A percentile compares a stretch with the other conserved stretches of the same genome.
Evolutionary conservation across 805 yeast genomes (phyloP).

Genomic region (Saturnispora halmiae): DNA sequence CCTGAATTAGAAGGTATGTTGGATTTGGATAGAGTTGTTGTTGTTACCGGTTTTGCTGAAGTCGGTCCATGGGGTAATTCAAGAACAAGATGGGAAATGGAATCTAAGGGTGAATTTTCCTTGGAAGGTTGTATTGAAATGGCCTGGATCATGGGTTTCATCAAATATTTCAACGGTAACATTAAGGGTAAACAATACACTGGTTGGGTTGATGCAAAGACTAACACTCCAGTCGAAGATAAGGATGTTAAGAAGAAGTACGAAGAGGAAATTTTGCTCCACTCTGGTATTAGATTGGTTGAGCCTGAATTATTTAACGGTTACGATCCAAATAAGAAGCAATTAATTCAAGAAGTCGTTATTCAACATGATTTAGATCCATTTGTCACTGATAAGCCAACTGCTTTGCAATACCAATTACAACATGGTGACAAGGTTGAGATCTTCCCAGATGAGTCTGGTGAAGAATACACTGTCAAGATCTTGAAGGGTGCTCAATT

Average conservation of each 20-base stretch:
- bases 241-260: slow-evolving; percentile 87
- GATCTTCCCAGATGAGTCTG: slow-evolving; percentile 65
- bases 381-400: slow-evolving; percentile 88
- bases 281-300: slow-evolving; percentile 92
- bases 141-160: slow-evolving; percentile 99
- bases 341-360: slow-evolving; percentile 89
- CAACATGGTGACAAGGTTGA: slow-evolving; percentile 94
- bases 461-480: slow-evolving; percentile 87
- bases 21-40: slow-evolving; percentile 86
- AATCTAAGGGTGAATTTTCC: slow-evolving; percentile 87
- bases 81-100: slow-evolving; percentile 99
- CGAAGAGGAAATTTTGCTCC: slow-evolving; percentile 80
- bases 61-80: slow-evolving; percentile 99
- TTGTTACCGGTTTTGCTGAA: slow-evolving; percentile 96
- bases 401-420: slow-evolving; percentile 87
- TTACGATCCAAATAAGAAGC: slow-evolving; percentile 90
- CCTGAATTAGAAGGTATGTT: slow-evolving; percentile 82
- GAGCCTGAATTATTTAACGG: slow-evolving; percentile 94
- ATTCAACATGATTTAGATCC: slow-evolving; percentile 95
- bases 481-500: slow-evolving; percentile 89
- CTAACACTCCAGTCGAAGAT: slow-evolving; percentile 89
- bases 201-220: slow-evolving; percentile 97
- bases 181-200: slow-evolving; percentile 84
- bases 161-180: slow-evolving; percentile 88
- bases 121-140: slow-evolving; percentile 97